Evolutionary conservation across 768 basidiomycete genomes (phyloP).

Genomic region (Tricholoma saponaceum): DNA sequence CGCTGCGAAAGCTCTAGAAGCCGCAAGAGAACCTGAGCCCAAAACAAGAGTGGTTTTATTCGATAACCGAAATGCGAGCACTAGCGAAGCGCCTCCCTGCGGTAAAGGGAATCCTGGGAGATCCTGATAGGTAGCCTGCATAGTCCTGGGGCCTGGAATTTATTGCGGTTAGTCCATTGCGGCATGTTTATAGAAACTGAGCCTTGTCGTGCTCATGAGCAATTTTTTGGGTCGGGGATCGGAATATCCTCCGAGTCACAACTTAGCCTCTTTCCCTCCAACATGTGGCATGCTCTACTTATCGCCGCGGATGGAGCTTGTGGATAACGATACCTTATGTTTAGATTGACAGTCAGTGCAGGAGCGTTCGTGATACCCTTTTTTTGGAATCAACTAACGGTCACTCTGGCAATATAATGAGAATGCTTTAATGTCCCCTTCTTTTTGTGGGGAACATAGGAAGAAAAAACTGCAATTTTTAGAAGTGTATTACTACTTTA

Average conservation of each 20-base stretch:
- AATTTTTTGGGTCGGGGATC: constrained; percentile 11
- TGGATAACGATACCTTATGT: constrained; percentile 40
- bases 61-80: constrained; percentile 69
- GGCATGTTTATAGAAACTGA: background rate
- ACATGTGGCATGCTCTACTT: too few species aligned
- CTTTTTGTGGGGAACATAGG: too few species aligned
- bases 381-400: too few species aligned
- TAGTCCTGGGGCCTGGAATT: constrained; percentile 6
- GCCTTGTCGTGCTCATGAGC: constrained; percentile 28
- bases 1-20: constrained; percentile 76
- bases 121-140: constrained; percentile 6
- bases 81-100: constrained; percentile 64
- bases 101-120: constrained; percentile 32
- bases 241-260: background rate
- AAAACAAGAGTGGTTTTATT: constrained; percentile 60
- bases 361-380: too few species aligned
- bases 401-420: too few species aligned
- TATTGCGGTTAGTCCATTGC: background rate
- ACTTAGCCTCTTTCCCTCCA: too few species aligned
- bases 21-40: too few species aligned
- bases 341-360: too few species aligned
- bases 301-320: constrained; percentile 32
- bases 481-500: too few species aligned
- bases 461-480: too few species aligned
- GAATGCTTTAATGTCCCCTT: too few species aligned